Evolutionary conservation across 768 basidiomycete species (phyloP), one percentile per base, ranked within the genome.

Genomic region (Mycena belliarum): DNA sequence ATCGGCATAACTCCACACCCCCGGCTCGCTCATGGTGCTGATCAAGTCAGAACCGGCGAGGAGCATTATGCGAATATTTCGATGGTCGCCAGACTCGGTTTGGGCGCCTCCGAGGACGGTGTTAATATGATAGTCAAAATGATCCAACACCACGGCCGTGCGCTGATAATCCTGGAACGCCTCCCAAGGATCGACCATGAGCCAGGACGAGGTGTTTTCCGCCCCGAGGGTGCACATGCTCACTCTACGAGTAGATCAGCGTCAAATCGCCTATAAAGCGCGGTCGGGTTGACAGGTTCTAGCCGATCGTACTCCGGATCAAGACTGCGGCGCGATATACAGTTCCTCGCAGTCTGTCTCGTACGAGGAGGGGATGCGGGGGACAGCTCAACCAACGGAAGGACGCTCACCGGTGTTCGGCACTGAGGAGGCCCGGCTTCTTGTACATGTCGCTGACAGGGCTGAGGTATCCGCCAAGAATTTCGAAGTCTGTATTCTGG

Each of bases 131-230:
- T 94, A 82, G 70, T 98, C 91, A 70, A 98, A 95, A 70, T 99
- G 97, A 72, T 98, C 95, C 54, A 99, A 83, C 52, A 99, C 97
- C 54, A 98, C 86, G 37, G 97, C 97, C 1, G 97, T 99, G 61
- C 95, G 89, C 68, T 94, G 91, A 77, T 99, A 99, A 45, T 84
- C 79, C 73, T 94, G 95, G 71, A 92, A 89, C 15, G 95, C 94
- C 73, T 99, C 97, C 95, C 95, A 99, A 20, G 94, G 80, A 70
- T 99, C 97, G 42, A 98, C 90, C 95, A 97, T 98, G 43, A 99
- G 80, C 93, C 93, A 98, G 21, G 86, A 83, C 43, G 88, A 88
- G 3, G 95, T 94, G 68, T 95, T 87, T 70, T 95, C 90, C 32
- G 93, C 86, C 12, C 93, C 96, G 33, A 95, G 81, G 49, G 83